phyloP scores from a whole-genome alignment of 257 asterid species.

The Salvia miltiorrhiza region DNA sequence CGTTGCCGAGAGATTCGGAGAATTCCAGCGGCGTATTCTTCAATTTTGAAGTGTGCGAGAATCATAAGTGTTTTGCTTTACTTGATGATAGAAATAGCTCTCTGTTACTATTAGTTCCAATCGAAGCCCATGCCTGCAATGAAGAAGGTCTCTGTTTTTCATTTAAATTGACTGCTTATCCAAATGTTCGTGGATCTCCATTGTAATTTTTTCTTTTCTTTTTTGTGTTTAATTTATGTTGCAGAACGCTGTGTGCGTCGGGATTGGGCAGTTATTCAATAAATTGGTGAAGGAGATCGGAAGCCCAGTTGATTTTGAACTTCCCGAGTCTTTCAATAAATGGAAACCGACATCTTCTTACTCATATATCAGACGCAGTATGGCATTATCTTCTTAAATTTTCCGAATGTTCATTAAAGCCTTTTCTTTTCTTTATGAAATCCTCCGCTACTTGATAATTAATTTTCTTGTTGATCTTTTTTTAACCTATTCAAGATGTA shows the following conservation, averaged over 20 bases:
- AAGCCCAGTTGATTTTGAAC: slow-evolving; percentile 79
- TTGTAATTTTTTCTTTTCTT: slow-evolving; percentile 6
- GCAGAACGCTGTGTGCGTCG: slow-evolving; percentile 44
- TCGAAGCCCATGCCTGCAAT: slow-evolving; percentile 55
- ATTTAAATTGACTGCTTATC: background rate
- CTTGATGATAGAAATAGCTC: slow-evolving; percentile 27
- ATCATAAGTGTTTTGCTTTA: background rate
- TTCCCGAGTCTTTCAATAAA: slow-evolving; percentile 69
- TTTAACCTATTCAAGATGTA: slow-evolving; percentile 63
- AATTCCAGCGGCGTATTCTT: background rate
- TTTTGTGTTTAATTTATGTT: slow-evolving; percentile 1
- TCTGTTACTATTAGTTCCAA: slow-evolving; percentile 19
- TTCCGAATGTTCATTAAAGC: background rate
- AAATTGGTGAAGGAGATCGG: slow-evolving; percentile 63
- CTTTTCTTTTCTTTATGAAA: background rate
- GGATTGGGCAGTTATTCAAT: slow-evolving; percentile 59
- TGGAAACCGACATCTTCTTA: slow-evolving; percentile 68
- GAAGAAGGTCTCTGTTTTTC: slow-evolving; percentile 45
- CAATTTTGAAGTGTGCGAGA: background rate
- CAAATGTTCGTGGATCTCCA: background rate
- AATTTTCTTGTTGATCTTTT: slow-evolving; percentile 25
- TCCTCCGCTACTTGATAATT: too few species aligned
- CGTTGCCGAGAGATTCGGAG: background rate
- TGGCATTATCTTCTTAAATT: background rate
- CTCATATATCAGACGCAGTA: slow-evolving; percentile 84